Percentiles rank a stretch among this genome's conserved stretches.
These are phyloP conservation scores for Pyricularia sp. DNA, from an alignment of 2,329 filamentous ascomycete species.

Conservation along the genomic window DNA sequence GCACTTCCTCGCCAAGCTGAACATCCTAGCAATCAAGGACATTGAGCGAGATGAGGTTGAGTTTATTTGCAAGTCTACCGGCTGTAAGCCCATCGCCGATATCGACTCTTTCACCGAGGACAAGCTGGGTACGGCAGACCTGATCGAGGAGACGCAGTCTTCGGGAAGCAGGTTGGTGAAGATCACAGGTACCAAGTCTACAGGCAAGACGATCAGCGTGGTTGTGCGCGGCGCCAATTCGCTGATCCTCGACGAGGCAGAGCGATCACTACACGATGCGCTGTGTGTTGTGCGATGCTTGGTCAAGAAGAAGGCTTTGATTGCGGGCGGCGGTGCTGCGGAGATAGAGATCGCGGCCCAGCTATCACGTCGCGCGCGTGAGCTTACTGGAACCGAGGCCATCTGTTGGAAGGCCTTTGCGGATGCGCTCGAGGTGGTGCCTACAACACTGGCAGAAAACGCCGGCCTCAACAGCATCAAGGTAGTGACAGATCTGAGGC, in stretches of 20 bases:
- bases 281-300: slow-evolving; percentile 95
- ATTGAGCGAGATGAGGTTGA: slow-evolving; percentile 98
- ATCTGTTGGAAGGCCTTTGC: slow-evolving; percentile 99
- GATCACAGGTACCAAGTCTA: slow-evolving; percentile 79
- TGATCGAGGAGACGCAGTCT: slow-evolving; percentile 85
- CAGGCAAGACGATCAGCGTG: slow-evolving; percentile 85
- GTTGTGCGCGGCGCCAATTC: slow-evolving; percentile 91
- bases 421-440: slow-evolving; percentile 93
- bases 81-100: slow-evolving; percentile 97
- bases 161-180: slow-evolving; percentile 90
- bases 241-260: slow-evolving; percentile 92
- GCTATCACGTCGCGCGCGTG: slow-evolving; percentile 72
- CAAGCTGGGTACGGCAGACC: slow-evolving; percentile 87
- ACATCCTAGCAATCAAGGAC: slow-evolving; percentile 93
- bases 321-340: slow-evolving; percentile 90
- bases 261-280: slow-evolving; percentile 92
- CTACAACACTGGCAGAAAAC: slow-evolving; percentile 94
- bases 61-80: slow-evolving; percentile 98
- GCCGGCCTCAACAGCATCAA: slow-evolving; percentile 97
- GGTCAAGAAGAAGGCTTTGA: slow-evolving; percentile 99
- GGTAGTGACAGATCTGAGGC: slow-evolving; percentile 90
- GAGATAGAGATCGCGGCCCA: slow-evolving; percentile 93
- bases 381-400: slow-evolving; percentile 81
- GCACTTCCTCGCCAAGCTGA: slow-evolving; percentile 94
- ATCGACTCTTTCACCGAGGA: slow-evolving; percentile 98